Percentiles rank a stretch among this genome's conserved stretches.
phyloP scores from a whole-genome alignment of 805 yeast species.

The Pichia thaimueangensis region DNA sequence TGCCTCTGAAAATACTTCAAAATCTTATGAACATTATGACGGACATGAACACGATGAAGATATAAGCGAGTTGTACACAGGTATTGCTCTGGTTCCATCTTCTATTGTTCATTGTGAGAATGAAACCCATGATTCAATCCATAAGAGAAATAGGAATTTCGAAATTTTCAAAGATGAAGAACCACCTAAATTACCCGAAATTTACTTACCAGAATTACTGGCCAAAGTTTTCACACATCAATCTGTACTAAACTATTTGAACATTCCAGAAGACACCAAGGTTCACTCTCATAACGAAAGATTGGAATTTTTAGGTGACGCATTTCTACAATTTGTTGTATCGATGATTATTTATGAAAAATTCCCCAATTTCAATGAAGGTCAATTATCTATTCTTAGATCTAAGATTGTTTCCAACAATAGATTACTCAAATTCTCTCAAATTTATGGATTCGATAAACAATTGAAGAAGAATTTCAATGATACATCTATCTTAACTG shows the following conservation, averaged over 20 bases:
- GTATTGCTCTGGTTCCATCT: not conserved
- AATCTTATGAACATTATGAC: not conserved
- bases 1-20: too few relatives aligned
- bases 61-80: constrained; percentile 1
- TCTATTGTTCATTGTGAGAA: not conserved
- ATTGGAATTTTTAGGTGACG: constrained; percentile 86
- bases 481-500: constrained; percentile 41
- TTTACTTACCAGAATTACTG: constrained; percentile 48
- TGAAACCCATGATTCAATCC: constrained; percentile 7
- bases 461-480: constrained; percentile 37
- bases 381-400: constrained; percentile 67
- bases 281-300: constrained; percentile 73
- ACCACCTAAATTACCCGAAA: constrained; percentile 61
- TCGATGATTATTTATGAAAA: constrained; percentile 59
- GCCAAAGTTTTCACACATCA: constrained; percentile 77
- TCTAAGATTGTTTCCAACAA: constrained; percentile 67
- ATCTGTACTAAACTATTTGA: constrained; percentile 57
- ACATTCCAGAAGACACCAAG: constrained; percentile 47
- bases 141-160: constrained; percentile 10
- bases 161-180: constrained; percentile 14
- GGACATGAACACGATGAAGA: not conserved
- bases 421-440: constrained; percentile 63
- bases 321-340: constrained; percentile 66
- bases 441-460: constrained; percentile 58
- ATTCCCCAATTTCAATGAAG: constrained; percentile 73